phyloP scores from a whole-genome alignment of 23 red algal genomes.

The Agarophyton chilense region DNA sequence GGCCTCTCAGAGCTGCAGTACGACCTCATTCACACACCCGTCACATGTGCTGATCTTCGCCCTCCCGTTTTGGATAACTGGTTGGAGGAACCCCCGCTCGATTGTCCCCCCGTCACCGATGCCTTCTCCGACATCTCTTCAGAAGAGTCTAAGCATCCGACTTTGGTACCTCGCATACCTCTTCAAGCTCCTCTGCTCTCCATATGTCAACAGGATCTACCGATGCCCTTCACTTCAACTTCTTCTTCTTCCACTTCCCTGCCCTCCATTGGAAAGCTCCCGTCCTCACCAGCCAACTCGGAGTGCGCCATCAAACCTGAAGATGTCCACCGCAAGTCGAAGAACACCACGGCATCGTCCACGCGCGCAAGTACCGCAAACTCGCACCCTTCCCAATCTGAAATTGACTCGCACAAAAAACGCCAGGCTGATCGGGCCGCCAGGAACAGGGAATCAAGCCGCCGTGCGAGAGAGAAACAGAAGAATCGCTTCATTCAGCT shows the following conservation, averaged over 20 bases:
- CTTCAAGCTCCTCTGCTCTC: background rate
- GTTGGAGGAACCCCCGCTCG: slow-evolving; percentile 2
- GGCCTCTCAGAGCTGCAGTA: background rate
- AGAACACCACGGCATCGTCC: background rate
- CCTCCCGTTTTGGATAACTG: background rate
- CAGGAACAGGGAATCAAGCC: slow-evolving; percentile 56
- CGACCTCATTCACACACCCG: background rate
- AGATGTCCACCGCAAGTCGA: background rate
- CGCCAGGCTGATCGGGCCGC: slow-evolving; percentile 66
- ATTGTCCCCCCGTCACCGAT: background rate
- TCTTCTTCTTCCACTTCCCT: background rate
- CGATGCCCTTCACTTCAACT: background rate
- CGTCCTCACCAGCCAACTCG: slow-evolving; percentile 1
- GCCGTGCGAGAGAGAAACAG: slow-evolving; percentile 64
- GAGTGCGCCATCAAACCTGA: background rate
- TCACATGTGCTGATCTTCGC: background rate
- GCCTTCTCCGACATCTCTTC: slow-evolving; percentile 29
- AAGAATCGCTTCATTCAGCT: slow-evolving; percentile 50
- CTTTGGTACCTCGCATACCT: background rate
- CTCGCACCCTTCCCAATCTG: background rate
- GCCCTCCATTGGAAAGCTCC: background rate
- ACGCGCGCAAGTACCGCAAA: background rate
- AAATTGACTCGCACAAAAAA: slow-evolving; percentile 25
- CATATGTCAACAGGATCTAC: background rate
- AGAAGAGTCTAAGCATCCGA: background rate